A percentile compares a stretch with the other conserved stretches of the same genome.
These are phyloP conservation scores for Phaeosphaeria sp. DNA, from an alignment of 2,329 filamentous ascomycete species.

Conservation along the genomic window DNA sequence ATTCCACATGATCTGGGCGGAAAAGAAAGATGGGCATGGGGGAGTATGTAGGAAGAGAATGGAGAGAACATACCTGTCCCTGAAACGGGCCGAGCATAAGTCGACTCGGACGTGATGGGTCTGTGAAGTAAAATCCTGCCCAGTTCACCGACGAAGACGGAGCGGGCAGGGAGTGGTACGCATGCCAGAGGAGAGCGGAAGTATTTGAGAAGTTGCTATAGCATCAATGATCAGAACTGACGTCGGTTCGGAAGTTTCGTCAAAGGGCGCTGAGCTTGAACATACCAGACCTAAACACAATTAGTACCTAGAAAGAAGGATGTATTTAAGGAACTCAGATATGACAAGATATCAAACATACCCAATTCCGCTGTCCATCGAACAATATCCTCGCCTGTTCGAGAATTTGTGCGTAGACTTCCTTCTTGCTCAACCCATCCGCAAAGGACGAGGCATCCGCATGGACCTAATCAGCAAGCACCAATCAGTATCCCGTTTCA, in stretches of 20 bases:
- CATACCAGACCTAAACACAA: constrained; percentile 10
- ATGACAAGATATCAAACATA: too few species aligned
- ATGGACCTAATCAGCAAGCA: constrained; percentile 62
- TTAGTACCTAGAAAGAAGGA: too few species aligned
- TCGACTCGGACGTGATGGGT: constrained; percentile 52
- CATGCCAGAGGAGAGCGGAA: constrained; percentile 79
- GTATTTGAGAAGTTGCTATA: constrained; percentile 72
- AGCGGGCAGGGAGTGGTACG: constrained; percentile 72
- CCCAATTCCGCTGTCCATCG: constrained; percentile 80
- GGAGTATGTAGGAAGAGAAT: too few species aligned
- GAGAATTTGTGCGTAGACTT: constrained; percentile 77
- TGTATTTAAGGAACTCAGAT: too few species aligned
- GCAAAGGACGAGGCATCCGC: constrained; percentile 80
- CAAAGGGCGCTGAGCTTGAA: too few species aligned
- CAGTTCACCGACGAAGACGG: constrained; percentile 77
- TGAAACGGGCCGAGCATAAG: constrained; percentile 82
- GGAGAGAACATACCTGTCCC: constrained; percentile 50
- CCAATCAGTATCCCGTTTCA: too few species aligned
- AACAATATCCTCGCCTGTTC: constrained; percentile 73
- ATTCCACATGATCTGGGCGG: too few species aligned
- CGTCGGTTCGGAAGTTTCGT: too few species aligned
- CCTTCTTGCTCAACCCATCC: constrained; percentile 69
- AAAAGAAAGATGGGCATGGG: too few species aligned
- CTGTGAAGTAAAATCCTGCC: constrained; percentile 66
- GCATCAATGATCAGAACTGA: too few species aligned